Percentiles rank a stretch among this genome's conserved stretches.
These are phyloP conservation scores for Stevia rebaudiana DNA, from an alignment of 140 eudicot species.

Conservation along the genomic window DNA sequence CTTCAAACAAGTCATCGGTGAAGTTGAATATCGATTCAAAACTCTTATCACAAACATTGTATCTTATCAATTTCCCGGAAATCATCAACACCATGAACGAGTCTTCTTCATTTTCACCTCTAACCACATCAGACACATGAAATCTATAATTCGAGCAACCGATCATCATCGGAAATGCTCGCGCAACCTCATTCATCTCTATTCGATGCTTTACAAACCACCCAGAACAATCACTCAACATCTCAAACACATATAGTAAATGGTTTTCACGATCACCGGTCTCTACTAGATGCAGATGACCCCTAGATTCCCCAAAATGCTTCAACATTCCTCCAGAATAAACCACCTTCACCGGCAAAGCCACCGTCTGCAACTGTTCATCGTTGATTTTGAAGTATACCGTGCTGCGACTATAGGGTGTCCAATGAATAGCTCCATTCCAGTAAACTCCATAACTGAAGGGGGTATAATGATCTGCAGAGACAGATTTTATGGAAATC, in stretches of 20 bases:
- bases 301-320: not conserved
- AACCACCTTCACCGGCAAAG: not conserved
- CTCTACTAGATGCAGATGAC: not conserved
- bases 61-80: conserved; percentile 6
- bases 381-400: not conserved
- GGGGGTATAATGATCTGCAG: no score
- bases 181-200: no score
- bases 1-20: no score
- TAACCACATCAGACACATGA: no score
- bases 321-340: no score
- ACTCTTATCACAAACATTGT: conserved; percentile 14
- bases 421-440: not conserved
- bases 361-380: not conserved
- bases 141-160: no score
- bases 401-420: not conserved
- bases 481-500: not conserved
- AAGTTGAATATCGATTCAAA: no score
- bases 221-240: not conserved
- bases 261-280: no score
- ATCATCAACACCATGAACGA: conserved; percentile 22
- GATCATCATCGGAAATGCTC: no score
- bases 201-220: conserved; percentile 4
- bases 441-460: not conserved
- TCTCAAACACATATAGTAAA: not conserved
- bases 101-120: conserved; percentile 27